These are phyloP conservation scores for Dothistroma septosporum DNA, from an alignment of 2,329 filamentous ascomycete species.

Conservation along the genomic window DNA sequence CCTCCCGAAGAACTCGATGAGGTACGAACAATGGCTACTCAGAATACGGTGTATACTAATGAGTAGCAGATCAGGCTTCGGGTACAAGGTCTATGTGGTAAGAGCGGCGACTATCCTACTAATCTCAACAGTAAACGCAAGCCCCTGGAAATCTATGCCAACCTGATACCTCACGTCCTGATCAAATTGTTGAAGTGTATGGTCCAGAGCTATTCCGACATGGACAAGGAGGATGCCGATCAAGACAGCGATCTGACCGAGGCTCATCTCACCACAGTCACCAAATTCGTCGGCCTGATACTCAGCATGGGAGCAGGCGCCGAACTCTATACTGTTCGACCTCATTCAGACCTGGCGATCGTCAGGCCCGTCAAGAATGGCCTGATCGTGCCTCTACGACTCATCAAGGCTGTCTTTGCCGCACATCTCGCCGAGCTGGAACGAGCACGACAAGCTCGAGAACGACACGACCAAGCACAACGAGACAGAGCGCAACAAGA, in stretches of 20 bases:
- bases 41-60: background rate
- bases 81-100: constrained; percentile 12
- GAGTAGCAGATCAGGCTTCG: constrained; percentile 1
- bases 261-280: constrained; percentile 18
- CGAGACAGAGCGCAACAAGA: constrained; percentile 1
- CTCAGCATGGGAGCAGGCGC: constrained; percentile 16
- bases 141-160: constrained; percentile 27
- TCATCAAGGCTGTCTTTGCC: constrained; percentile 14
- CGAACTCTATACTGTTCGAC: constrained; percentile 14
- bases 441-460: constrained; percentile 4
- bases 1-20: constrained; percentile 8
- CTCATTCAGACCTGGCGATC: constrained; percentile 12
- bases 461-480: constrained; percentile 8
- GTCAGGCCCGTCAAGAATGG: constrained; percentile 17
- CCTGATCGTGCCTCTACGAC: constrained; percentile 18
- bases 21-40: background rate
- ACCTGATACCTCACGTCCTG: constrained; percentile 27
- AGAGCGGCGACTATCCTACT: constrained; percentile 10
- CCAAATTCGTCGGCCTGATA: constrained; percentile 17
- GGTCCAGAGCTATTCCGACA: constrained; percentile 17
- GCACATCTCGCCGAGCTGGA: constrained; percentile 3
- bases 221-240: constrained; percentile 9
- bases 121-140: constrained; percentile 11
- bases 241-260: constrained; percentile 11
- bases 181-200: constrained; percentile 19